Evolutionary conservation across 2,329 filamentous ascomycete species (phyloP).

Genomic region (Cladosporium sp.): DNA sequence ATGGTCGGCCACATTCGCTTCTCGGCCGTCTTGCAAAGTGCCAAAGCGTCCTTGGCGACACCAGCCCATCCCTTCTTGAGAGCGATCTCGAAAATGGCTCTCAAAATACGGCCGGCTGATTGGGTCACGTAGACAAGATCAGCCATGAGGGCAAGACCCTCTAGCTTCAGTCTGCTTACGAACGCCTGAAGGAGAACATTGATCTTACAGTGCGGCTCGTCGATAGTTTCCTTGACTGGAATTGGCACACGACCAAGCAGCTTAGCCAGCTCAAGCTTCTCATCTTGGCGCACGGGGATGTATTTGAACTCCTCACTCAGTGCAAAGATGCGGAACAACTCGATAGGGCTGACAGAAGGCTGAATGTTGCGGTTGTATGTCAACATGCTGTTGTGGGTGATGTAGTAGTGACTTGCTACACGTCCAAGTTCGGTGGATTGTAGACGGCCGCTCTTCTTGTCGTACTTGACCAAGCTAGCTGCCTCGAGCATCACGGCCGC

Average conservation of each 20-base stretch:
- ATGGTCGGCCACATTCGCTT: slow-evolving; percentile 99
- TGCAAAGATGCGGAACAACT: slow-evolving; percentile 94
- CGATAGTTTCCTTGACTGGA: slow-evolving; percentile 95
- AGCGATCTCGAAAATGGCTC: slow-evolving; percentile 96
- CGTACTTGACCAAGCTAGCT: slow-evolving; percentile 88
- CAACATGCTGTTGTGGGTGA: slow-evolving; percentile 92
- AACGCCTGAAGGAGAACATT: slow-evolving; percentile 96
- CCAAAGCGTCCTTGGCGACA: slow-evolving; percentile 87
- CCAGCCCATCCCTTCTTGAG: slow-evolving; percentile 94
- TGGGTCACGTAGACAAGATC: slow-evolving; percentile 99
- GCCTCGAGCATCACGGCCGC: slow-evolving; percentile 85
- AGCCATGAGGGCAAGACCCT: slow-evolving; percentile 93
- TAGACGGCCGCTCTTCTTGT: slow-evolving; percentile 85
- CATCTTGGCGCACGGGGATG: slow-evolving; percentile 94
- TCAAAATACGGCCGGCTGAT: slow-evolving; percentile 91
- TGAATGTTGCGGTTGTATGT: slow-evolving; percentile 96
- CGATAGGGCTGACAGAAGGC: slow-evolving; percentile 87
- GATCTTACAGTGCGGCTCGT: slow-evolving; percentile 96
- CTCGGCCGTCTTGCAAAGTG: slow-evolving; percentile 98
- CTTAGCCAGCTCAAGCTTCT: slow-evolving; percentile 94
- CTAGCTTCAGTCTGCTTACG: slow-evolving; percentile 90
- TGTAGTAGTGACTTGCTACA: slow-evolving; percentile 98
- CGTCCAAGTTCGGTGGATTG: slow-evolving; percentile 92
- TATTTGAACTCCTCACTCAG: slow-evolving; percentile 98
- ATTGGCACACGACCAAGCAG: slow-evolving; percentile 87